phyloP scores from a whole-genome alignment of 305 asterid genomes.

The Fraxinus xanthoxyloides region DNA sequence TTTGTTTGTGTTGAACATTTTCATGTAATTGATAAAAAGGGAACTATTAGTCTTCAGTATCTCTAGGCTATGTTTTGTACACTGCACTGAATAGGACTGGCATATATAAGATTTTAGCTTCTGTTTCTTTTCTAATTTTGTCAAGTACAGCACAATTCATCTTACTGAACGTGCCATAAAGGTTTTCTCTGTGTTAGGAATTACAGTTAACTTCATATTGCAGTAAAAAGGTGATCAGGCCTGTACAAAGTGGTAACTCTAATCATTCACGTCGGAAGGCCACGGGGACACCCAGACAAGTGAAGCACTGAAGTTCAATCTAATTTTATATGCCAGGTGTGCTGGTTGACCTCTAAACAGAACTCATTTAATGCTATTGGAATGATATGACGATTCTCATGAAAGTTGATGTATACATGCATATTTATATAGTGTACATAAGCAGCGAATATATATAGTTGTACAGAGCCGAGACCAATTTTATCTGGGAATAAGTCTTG shows the following conservation, averaged over 20 bases:
- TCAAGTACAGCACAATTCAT: neutral
- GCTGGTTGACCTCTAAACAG: constrained; percentile 1
- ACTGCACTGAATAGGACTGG: neutral
- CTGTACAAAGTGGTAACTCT: constrained; percentile 39
- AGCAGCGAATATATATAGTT: neutral
- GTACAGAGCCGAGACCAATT: neutral
- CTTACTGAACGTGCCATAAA: neutral
- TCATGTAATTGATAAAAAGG: neutral
- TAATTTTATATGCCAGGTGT: constrained; percentile 45
- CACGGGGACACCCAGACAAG: constrained; percentile 54
- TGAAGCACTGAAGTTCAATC: constrained; percentile 40
- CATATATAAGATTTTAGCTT: neutral
- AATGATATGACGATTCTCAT: neutral
- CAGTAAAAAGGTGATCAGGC: constrained; percentile 56
- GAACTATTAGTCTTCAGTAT: neutral
- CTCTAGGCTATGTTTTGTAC: neutral
- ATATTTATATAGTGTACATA: neutral
- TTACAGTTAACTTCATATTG: constrained; percentile 10
- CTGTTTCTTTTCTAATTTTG: neutral
- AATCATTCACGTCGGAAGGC: constrained; percentile 70
- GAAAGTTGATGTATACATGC: neutral
- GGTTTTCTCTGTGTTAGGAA: neutral
- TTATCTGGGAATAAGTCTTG: neutral
- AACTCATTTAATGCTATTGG: neutral
- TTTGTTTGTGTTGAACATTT: neutral